Base-by-base conservation (phyloP, 2,329 filamentous ascomycete genomes). In the Trichoderma atrobrunneum region DNA sequence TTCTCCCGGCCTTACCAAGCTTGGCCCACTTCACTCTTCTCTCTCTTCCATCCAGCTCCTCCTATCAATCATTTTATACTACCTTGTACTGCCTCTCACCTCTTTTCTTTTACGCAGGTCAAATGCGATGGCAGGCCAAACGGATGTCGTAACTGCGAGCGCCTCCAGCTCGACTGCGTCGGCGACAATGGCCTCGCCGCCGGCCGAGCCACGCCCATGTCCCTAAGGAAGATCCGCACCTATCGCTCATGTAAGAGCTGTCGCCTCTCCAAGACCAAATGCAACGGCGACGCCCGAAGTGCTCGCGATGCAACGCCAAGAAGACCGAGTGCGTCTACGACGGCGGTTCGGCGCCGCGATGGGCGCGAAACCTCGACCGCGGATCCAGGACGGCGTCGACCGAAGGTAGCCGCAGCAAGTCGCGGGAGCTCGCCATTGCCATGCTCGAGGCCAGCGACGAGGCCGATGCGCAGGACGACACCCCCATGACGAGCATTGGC, bases 91-190 rank as follows among this genome's bases (percentile, higher is more conserved):
- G 21, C 56, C 3, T n/a, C 24, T 63, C 61, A 59, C 57, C 12
- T 48, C 43, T 51, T 72, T 75, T 65, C 56, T 28, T 28, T 7
- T 36, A 36, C 18, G n/a, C 76, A 83, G 81, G 81, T 83, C 77
- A 83, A 82, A 77, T 83, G 81, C 74, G 81, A 83, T 73, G 81
- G 81, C 61, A 79, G 81, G n/a, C 81, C 81, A 51, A 79, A 82
- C 75, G 81, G 81, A 74, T 83, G 81, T 76, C 81, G 81, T 76
- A 83, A 83, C 75, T 83, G 81, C 74, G 81, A 83, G 76, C 81
- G 81, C 54, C 81, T 83, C 63, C 81, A 83, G 76, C 80, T 83
- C 64, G 81, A 82, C 71, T 83, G 81, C 73, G 80, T 82, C 67
- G 79, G 78, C 67, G 80, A 82, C 67, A 79, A 81, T 36, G 80